Evolutionary conservation across 805 yeast species (phyloP).

Genomic region (Nakazawaea ernobii): DNA sequence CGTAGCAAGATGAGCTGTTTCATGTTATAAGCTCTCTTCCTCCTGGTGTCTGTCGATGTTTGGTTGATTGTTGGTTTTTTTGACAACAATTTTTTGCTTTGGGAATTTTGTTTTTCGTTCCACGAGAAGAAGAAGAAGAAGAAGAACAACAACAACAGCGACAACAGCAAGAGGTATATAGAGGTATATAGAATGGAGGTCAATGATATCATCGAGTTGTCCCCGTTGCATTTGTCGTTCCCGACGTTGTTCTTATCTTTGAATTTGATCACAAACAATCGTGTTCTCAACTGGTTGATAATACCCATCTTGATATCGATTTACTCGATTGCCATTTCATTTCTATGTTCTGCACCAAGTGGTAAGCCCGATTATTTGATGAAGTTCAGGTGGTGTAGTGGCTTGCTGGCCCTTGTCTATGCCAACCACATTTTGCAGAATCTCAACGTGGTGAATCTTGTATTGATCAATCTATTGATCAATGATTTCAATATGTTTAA

Average conservation of each 20-base stretch:
- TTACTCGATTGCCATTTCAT: neutral
- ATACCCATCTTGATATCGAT: conserved; percentile 1
- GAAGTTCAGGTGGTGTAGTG: conserved; percentile 3
- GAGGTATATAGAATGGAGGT: conserved; percentile 8
- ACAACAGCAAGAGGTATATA: no score
- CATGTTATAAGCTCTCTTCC: neutral
- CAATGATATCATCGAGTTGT: conserved; percentile 18
- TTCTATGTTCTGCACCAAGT: neutral
- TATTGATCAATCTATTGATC: conserved; percentile 17
- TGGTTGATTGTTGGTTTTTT: neutral
- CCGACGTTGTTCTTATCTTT: conserved; percentile 28
- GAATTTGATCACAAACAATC: conserved; percentile 16
- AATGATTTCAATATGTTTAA: conserved; percentile 15
- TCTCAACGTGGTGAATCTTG: conserved; percentile 19
- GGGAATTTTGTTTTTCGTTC: no score
- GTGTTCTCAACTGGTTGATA: neutral
- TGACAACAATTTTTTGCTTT: neutral
- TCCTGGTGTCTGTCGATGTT: neutral
- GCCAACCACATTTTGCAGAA: conserved; percentile 18
- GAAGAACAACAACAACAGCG: no score
- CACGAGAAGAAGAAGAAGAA: neutral
- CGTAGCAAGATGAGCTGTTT: conserved; percentile 7
- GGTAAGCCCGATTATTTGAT: neutral
- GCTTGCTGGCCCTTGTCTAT: conserved; percentile 4
- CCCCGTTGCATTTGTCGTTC: conserved; percentile 27